These are phyloP conservation scores for Suillus clintonianus DNA, from an alignment of 768 basidiomycete genomes.

Conservation along the genomic window DNA sequence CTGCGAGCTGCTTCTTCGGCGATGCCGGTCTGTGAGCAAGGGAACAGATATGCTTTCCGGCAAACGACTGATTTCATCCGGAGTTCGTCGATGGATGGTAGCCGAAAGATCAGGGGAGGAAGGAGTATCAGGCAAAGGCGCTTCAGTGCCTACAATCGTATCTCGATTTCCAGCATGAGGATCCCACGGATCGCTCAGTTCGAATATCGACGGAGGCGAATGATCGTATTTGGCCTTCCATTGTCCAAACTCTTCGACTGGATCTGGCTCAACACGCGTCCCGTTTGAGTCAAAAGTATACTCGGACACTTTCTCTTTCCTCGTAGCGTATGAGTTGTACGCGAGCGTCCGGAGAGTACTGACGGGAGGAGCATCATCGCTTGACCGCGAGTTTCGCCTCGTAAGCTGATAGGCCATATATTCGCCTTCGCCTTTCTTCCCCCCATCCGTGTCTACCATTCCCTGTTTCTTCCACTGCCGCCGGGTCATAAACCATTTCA, in stretches of 20 bases:
- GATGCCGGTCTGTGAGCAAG: constrained; percentile 31
- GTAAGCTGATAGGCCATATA: constrained; percentile 37
- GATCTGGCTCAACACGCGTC: constrained; percentile 23
- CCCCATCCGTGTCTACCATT: constrained; percentile 14
- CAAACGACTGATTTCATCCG: constrained; percentile 2
- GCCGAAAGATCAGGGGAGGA: constrained; percentile 14
- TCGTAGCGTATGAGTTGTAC: constrained; percentile 40
- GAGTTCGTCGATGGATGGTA: background rate
- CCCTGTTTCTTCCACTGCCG: constrained; percentile 32
- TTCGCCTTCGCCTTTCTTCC: constrained; percentile 14
- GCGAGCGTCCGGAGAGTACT: constrained; percentile 42
- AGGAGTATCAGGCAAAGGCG: constrained; percentile 11
- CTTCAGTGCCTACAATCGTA: constrained; percentile 30
- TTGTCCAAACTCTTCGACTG: constrained; percentile 12
- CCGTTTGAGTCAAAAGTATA: constrained; percentile 35
- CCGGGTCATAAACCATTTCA: constrained; percentile 52
- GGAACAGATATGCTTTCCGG: constrained; percentile 29
- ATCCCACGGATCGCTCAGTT: constrained; percentile 25
- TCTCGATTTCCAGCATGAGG: constrained; percentile 25
- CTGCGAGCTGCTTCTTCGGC: constrained; percentile 16
- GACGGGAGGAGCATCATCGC: constrained; percentile 32
- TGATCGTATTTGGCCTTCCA: constrained; percentile 6
- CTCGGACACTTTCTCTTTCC: constrained; percentile 33
- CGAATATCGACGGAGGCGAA: constrained; percentile 3
- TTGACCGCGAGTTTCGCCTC: constrained; percentile 24